Conservation (phyloP, 169 alveolate genomes). For the Eimeria brunetti region DNA sequence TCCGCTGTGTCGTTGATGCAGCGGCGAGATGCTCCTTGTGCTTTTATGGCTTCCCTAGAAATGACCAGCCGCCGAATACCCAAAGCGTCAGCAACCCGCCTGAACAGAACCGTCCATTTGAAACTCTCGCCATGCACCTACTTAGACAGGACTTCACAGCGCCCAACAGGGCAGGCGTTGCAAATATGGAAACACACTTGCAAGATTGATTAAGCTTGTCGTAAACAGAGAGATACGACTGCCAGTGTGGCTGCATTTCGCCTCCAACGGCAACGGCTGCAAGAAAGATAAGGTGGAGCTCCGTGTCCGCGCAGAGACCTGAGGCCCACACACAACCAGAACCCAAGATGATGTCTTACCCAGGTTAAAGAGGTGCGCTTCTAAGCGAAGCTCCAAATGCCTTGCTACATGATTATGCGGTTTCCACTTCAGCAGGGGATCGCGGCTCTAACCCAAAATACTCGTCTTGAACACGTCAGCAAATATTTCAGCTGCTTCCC, state of each 20-base stretch:
- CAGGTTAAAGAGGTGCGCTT: neutral
- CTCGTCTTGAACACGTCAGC: conserved; percentile 76
- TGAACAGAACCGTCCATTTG: neutral
- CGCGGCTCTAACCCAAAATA: conserved; percentile 57
- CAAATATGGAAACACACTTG: conserved; percentile 8
- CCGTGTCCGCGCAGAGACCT: conserved; percentile 66
- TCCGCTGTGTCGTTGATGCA: conserved; percentile 53
- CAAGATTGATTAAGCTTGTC: conserved; percentile 37
- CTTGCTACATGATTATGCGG: neutral
- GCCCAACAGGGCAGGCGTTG: neutral
- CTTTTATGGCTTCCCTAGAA: conserved; percentile 48
- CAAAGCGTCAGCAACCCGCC: conserved; percentile 58
- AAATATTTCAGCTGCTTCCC: conserved; percentile 75
- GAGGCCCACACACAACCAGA: conserved; percentile 2
- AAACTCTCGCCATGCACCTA: neutral
- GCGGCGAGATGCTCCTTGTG: conserved; percentile 57
- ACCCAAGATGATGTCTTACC: neutral
- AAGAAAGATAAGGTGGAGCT: conserved; percentile 48
- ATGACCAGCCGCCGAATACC: conserved; percentile 58
- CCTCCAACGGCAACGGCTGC: conserved; percentile 65
- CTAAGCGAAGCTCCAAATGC: neutral
- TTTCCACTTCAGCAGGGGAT: neutral
- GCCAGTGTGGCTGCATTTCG: conserved; percentile 59
- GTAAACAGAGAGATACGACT: conserved; percentile 49
- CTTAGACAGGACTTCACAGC: neutral